Base-by-base conservation (phyloP, 1,284 basidiomycete species). In the Testicularia cyperi region DNA sequence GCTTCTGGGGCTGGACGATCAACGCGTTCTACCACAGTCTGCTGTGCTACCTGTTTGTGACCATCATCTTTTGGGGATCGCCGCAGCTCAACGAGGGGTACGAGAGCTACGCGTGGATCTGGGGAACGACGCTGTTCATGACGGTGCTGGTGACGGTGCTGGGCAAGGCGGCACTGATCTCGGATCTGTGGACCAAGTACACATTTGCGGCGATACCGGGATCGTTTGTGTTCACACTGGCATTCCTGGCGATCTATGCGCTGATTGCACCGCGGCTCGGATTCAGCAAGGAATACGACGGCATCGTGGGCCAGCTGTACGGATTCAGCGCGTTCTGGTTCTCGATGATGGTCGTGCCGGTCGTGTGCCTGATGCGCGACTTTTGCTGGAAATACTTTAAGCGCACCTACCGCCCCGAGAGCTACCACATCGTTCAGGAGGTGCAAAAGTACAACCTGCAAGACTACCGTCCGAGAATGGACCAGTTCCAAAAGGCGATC, bases 151-250 rank as follows among this genome's bases (percentile, higher is more conserved):
- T 96, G 44, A 98, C 94, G 0, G 94, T 98, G 7, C 83, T 99
- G 6, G 94, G 92, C 35, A 99, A 98, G 78, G 95, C 95, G 7
- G 94, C 94, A 2, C 79, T 99, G 45, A 88, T 98, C 38, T 97
- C 94, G 6, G 94, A 98, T 68, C 78, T 98, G n/a, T 99, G 94
- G 95, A 97, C 94, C 2, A 97, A 98, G 77, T 98, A 97, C 77
- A 97, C 92, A 3, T 88, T 92, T 28, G 89, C 90, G 5, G 69
- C 71, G n/a, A 75, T 74, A 41, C 95, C 94, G 0, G 95, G 95
- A 7, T 97, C 95, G 2, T 94, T 97, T 75, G 76, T 87, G 22
- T 94, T 98, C 78, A 92, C 94, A 6, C 92, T 98, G 87, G 75
- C 87, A 34, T 92, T 92, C 78, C 81, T 98, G 5, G 94, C 92